Conservation (phyloP, 2,329 filamentous ascomycete genomes). For the Colletotrichum sp. region DNA sequence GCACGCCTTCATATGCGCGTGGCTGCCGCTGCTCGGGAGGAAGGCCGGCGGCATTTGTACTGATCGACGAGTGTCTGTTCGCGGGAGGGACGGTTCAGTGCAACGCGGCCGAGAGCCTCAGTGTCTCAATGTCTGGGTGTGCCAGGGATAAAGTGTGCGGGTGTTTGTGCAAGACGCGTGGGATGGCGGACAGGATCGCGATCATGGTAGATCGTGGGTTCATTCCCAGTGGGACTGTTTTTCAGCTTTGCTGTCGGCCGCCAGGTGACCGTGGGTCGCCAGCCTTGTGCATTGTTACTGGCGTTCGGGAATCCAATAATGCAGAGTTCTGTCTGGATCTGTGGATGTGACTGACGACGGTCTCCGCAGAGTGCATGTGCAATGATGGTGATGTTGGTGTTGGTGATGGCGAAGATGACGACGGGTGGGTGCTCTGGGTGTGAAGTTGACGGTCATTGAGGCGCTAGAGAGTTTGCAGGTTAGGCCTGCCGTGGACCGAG, state of each 20-base stretch:
- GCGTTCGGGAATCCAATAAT: neutral
- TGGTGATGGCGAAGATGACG: neutral
- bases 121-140: neutral
- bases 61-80: conserved; percentile 4
- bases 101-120: conserved; percentile 7
- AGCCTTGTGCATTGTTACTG: neutral
- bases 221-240: neutral
- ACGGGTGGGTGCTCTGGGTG: neutral
- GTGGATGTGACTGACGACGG: neutral
- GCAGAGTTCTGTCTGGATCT: neutral
- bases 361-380: neutral
- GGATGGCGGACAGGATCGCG: neutral
- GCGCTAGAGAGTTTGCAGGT: conserved; percentile 1
- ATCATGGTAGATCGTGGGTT: conserved; percentile 13
- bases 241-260: neutral
- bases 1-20: neutral
- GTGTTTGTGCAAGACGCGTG: neutral
- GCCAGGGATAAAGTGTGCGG: neutral
- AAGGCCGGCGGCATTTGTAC: neutral
- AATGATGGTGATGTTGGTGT: neutral
- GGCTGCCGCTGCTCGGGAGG: neutral
- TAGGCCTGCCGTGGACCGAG: neutral
- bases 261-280: neutral
- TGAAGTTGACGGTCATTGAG: neutral
- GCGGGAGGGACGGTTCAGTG: conserved; percentile 5